Percentiles rank a stretch among this genome's conserved stretches.
phyloP scores from a whole-genome alignment of 1,284 basidiomycete species.

The Moniliella sp. region DNA sequence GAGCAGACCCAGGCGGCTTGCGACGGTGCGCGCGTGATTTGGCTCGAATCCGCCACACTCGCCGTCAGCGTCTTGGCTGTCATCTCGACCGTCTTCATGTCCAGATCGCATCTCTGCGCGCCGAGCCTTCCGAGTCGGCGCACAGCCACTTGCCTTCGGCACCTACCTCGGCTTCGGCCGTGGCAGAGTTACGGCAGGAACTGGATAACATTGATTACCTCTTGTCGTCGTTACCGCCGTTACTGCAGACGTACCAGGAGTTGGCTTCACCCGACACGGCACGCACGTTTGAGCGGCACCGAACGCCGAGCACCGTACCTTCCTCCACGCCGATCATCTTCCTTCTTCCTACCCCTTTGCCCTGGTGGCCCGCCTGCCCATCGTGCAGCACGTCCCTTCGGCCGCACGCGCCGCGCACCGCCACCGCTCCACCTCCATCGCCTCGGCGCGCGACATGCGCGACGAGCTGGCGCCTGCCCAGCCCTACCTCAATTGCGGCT shows the following conservation, averaged over 20 bases:
- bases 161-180: too few species aligned
- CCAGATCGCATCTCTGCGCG: too few species aligned
- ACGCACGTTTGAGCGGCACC: constrained; percentile 49
- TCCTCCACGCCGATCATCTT: constrained; percentile 57
- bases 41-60: constrained; percentile 71
- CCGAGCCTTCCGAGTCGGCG: too few species aligned
- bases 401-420: constrained; percentile 9
- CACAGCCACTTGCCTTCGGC: too few species aligned
- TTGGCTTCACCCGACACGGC: constrained; percentile 49
- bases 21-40: constrained; percentile 50
- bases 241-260: constrained; percentile 70
- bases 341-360: constrained; percentile 78
- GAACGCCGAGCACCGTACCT: constrained; percentile 42
- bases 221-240: constrained; percentile 59
- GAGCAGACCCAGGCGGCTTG: constrained; percentile 9
- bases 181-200: constrained; percentile 42
- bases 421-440: constrained; percentile 8
- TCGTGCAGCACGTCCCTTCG: constrained; percentile 46
- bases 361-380: too few species aligned
- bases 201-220: constrained; percentile 81
- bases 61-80: constrained; percentile 43
- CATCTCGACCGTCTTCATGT: constrained; percentile 73
- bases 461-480: constrained; percentile 7
- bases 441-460: too few species aligned
- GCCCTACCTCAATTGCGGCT: constrained; percentile 48